These are phyloP conservation scores for Coemansia sp. DNA, from an alignment of 192 early-diverging fungal genomes.

Conservation along the genomic window DNA sequence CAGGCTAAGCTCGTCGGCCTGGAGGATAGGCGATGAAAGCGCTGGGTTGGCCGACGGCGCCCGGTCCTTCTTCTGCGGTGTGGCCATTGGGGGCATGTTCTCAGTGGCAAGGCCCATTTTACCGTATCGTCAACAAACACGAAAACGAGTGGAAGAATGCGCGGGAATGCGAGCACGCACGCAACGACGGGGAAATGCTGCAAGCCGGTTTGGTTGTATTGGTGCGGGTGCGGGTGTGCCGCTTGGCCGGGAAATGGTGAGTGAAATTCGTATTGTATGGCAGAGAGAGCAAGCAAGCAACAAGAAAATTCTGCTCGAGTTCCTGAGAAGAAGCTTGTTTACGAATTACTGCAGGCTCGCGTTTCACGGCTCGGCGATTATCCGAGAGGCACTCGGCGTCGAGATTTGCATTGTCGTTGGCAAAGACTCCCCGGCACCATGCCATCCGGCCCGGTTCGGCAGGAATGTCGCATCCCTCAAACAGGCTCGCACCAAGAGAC, in stretches of 20 bases:
- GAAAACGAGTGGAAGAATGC: background rate
- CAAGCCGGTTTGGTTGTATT: too few relatives aligned
- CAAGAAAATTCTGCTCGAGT: background rate
- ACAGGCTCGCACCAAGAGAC: too few relatives aligned
- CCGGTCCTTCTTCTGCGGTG: constrained; percentile 28
- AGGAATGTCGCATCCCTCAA: too few relatives aligned
- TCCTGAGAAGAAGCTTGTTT: background rate
- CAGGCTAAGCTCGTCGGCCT: constrained; percentile 50
- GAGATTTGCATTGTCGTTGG: constrained; percentile 1
- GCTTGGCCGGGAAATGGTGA: too few relatives aligned
- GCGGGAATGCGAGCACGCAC: background rate
- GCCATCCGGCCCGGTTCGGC: background rate
- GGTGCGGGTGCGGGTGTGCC: too few relatives aligned
- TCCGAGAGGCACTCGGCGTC: background rate
- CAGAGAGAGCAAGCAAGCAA: background rate
- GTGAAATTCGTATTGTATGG: background rate
- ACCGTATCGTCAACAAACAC: background rate
- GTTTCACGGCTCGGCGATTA: constrained; percentile 1
- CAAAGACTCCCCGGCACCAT: too few relatives aligned
- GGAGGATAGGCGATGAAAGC: constrained; percentile 40
- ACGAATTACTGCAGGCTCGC: constrained; percentile 1
- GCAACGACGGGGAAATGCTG: background rate
- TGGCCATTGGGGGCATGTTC: constrained; percentile 19
- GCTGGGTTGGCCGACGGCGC: background rate
- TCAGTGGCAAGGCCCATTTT: constrained; percentile 30